Evolutionary conservation across 176 grass and related monocot genomes (phyloP).

Genomic region (Zizania latifolia): DNA sequence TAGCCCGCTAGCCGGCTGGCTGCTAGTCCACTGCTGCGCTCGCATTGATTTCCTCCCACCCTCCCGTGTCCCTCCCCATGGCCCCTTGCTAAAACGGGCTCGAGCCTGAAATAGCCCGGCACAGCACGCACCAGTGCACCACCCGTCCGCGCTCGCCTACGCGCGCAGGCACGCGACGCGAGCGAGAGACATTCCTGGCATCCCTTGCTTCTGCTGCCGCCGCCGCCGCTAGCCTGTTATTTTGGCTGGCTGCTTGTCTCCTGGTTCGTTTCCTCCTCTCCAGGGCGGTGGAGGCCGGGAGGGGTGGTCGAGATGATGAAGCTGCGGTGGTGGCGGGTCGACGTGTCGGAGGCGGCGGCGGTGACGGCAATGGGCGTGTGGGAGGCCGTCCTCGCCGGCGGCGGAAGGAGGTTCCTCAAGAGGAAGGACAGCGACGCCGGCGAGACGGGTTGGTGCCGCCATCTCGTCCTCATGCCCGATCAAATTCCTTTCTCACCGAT

Average conservation of each 20-base stretch:
- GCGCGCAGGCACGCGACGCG: background rate
- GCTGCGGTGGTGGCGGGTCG: conserved; percentile 46
- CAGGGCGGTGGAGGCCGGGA: no score
- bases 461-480: background rate
- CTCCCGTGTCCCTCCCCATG: no score
- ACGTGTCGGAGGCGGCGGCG: conserved; percentile 47
- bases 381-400: conserved; percentile 71
- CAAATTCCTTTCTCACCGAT: background rate
- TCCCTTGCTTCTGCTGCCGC: no score
- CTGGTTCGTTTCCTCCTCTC: no score
- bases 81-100: conserved; percentile 31
- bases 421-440: conserved; percentile 82
- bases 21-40: background rate
- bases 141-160: background rate
- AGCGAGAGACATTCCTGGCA: background rate
- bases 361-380: conserved; percentile 67
- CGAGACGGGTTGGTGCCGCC: conserved; percentile 51
- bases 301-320: conserved; percentile 29
- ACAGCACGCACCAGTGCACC: conserved; percentile 26
- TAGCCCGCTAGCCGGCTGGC: no score
- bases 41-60: no score
- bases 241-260: background rate
- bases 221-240: background rate
- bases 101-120: conserved; percentile 45
- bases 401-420: conserved; percentile 71